phyloP scores from a whole-genome alignment of 768 basidiomycete species.

The Sarcomyxa edulis region DNA sequence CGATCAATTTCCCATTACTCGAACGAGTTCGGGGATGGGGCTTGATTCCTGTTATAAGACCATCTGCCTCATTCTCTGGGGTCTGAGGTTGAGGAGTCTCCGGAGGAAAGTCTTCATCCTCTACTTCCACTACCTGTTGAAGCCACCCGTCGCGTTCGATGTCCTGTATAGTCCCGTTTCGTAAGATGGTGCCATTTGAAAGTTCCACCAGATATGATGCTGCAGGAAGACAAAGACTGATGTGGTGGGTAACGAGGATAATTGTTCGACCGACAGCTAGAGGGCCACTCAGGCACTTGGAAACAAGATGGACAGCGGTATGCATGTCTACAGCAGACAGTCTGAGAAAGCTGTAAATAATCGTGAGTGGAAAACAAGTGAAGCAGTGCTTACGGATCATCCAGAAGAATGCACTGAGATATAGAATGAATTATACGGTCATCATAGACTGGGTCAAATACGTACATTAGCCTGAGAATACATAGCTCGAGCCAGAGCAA shows the following conservation, averaged over 20 bases:
- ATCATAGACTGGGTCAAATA: neutral
- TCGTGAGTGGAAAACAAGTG: conserved; percentile 13
- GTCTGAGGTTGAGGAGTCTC: conserved; percentile 11
- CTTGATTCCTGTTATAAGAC: conserved; percentile 4
- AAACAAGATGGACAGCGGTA: conserved; percentile 65
- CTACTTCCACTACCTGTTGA: conserved; percentile 36
- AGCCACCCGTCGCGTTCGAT: conserved; percentile 39
- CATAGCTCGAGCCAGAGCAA: no score
- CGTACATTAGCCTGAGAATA: conserved; percentile 64
- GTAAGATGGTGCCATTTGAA: conserved; percentile 38
- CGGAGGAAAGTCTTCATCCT: conserved; percentile 35
- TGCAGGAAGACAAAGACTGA: conserved; percentile 62
- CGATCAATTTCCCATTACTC: conserved; percentile 48
- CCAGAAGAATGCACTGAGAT: conserved; percentile 54
- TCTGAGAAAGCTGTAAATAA: conserved; percentile 21
- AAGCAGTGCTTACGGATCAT: conserved; percentile 53
- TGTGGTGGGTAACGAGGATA: conserved; percentile 81
- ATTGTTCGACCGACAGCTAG: conserved; percentile 65
- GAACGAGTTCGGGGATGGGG: conserved; percentile 3
- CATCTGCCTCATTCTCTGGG: conserved; percentile 30
- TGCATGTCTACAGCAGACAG: conserved; percentile 76
- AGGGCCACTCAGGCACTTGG: conserved; percentile 55
- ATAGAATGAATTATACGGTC: conserved; percentile 1
- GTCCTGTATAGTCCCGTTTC: conserved; percentile 46
- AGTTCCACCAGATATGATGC: conserved; percentile 67